Evolutionary conservation across 495 filamentous ascomycete genomes (phyloP), one percentile per base, ranked within the genome.

Genomic region (Lophiotrema nucula): DNA sequence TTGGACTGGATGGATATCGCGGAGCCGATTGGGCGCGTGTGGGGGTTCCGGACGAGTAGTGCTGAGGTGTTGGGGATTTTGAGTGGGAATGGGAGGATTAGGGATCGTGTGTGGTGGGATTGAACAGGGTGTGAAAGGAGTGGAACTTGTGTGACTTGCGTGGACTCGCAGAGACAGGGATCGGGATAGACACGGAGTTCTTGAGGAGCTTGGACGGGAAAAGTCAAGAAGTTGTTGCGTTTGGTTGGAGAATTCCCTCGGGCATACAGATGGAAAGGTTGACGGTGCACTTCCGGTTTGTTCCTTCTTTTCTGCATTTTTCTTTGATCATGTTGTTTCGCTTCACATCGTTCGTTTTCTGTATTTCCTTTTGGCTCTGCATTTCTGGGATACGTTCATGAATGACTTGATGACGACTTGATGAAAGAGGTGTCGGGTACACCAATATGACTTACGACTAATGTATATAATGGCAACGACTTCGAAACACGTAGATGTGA

Each of bases 1-100:
- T 58, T 62, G 25, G 53, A 61, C 37, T 66, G 63, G 63, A 66
- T 47, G 46, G 46, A 10, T 11, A 66, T 66, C 13, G 63, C 63
- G 33, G 58, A 62, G n/a, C 53, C 47, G 15, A 55, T 66, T 23
- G 45, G 49, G 47, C 25, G 58, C 15, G 23, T 54, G 4, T 66
- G 57, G 58, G 49, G 58, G 1, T 21, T 53, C 19, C 35, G 53
- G 18, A 66, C 63, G 28, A 27, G 47, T 21, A 53, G 46, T 38
- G 63, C 58, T 4, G 58, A 57, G 33, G 58, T 66, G 25, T 26
- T 66, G 22, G 58, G 25, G 23, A 66, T 66, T 23, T 51, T 66
- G 47, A 23, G 24, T 11, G 52, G 53, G 21, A 62, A 61, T 42
- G 63, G 63, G 21, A 52, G 63, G 21, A 25, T 66, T 22, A n/a